Percentiles rank a stretch among this genome's conserved stretches.
Evolutionary conservation across 768 basidiomycete genomes (phyloP).

Genomic region (Tylopilus balloui): DNA sequence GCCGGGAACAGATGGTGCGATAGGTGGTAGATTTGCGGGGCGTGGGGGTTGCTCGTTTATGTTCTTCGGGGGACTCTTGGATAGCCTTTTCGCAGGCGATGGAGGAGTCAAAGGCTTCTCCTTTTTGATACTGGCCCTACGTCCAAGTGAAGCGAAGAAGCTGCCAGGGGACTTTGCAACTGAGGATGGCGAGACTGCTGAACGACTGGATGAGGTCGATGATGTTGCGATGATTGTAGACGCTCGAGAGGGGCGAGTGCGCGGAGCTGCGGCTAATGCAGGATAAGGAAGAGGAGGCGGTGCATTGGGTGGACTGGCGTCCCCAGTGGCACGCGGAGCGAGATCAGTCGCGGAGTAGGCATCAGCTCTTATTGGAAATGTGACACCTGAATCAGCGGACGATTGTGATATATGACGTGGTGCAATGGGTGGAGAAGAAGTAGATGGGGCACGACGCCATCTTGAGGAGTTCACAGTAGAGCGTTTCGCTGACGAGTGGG

Average conservation of each 20-base stretch:
- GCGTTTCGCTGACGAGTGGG: constrained; percentile 27
- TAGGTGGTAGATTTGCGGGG: constrained; percentile 26
- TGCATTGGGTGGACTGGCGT: constrained; percentile 49
- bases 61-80: constrained; percentile 34
- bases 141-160: constrained; percentile 72
- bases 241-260: constrained; percentile 23
- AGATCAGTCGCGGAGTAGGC: constrained; percentile 77
- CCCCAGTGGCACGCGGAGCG: constrained; percentile 41
- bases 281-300: constrained; percentile 73
- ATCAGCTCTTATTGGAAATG: constrained; percentile 77
- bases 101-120: constrained; percentile 30
- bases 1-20: constrained; percentile 58
- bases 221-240: constrained; percentile 36
- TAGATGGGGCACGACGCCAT: constrained; percentile 33
- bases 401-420: constrained; percentile 65
- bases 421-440: constrained; percentile 45
- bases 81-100: constrained; percentile 34
- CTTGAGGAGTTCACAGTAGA: constrained; percentile 18
- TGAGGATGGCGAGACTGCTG: constrained; percentile 39
- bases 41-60: constrained; percentile 28
- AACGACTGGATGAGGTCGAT: constrained; percentile 46
- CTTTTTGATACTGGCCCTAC: constrained; percentile 57
- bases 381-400: constrained; percentile 70
- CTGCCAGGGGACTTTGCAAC: constrained; percentile 44
- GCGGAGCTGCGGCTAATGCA: constrained; percentile 45